Percentiles rank a stretch among this genome's conserved stretches.
These are phyloP conservation scores for Aurinia saxatilis DNA, from an alignment of 345 rosid genomes.

Conservation along the genomic window DNA sequence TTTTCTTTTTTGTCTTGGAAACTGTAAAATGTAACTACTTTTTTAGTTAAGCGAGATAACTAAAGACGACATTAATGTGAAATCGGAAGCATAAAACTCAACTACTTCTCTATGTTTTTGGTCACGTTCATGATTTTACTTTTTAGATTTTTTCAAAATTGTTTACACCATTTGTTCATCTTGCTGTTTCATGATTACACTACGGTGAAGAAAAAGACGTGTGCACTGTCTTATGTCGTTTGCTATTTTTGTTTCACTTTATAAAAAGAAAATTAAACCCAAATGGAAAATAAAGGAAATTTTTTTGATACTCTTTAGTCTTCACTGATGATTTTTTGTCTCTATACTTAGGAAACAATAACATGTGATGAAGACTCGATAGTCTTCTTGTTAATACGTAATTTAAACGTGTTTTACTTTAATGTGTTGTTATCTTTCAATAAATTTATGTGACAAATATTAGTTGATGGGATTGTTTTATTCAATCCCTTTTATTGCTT, in stretches of 20 bases:
- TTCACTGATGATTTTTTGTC: background rate
- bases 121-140: constrained; percentile 4
- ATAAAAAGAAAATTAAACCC: background rate
- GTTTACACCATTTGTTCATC: constrained; percentile 19
- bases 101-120: constrained; percentile 21
- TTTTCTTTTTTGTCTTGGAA: constrained; percentile 16
- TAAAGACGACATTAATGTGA: constrained; percentile 29
- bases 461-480: background rate
- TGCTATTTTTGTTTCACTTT: background rate
- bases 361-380: constrained; percentile 8
- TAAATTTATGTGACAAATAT: background rate
- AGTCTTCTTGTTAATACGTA: background rate
- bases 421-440: background rate
- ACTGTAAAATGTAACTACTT: background rate
- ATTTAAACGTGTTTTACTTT: background rate
- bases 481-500: too few relatives aligned
- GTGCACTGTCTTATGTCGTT: constrained; percentile 16
- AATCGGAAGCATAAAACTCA: constrained; percentile 28
- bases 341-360: background rate
- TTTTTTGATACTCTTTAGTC: background rate
- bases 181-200: constrained; percentile 24
- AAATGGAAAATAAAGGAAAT: background rate
- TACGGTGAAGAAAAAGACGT: constrained; percentile 22
- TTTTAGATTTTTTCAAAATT: background rate
- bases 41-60: constrained; percentile 4